Evolutionary conservation across 2,329 filamentous ascomycete species (phyloP).

Genomic region (Fusarium hostae): DNA sequence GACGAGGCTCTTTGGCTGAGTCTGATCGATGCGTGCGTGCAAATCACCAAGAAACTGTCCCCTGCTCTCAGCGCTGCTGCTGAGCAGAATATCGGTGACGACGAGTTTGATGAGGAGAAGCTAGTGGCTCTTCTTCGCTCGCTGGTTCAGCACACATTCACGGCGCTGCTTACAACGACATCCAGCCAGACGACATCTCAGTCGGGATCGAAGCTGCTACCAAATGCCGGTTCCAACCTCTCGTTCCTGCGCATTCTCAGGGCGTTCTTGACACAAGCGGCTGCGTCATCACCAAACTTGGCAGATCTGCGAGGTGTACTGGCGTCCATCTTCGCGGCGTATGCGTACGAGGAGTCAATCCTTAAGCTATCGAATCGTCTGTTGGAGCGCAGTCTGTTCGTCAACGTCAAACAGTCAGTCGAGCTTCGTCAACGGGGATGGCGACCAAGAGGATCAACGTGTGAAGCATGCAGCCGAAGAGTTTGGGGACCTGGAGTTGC

Average conservation of each 20-base stretch:
- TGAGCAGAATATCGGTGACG: constrained; percentile 39
- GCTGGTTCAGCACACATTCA: constrained; percentile 91
- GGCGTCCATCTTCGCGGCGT: constrained; percentile 90
- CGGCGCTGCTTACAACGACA: constrained; percentile 81
- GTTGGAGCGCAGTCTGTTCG: constrained; percentile 88
- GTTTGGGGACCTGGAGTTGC: constrained; percentile 88
- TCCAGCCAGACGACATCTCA: constrained; percentile 60
- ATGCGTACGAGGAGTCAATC: constrained; percentile 93
- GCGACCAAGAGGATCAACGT: constrained; percentile 86
- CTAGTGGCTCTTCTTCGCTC: constrained; percentile 76
- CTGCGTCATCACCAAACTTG: constrained; percentile 83
- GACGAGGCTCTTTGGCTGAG: constrained; percentile 70
- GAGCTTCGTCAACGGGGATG: constrained; percentile 84
- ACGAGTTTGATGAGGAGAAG: constrained; percentile 65
- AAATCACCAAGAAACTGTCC: constrained; percentile 72
- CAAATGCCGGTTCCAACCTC: constrained; percentile 64
- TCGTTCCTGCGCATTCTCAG: constrained; percentile 91
- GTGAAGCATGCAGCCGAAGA: constrained; percentile 83
- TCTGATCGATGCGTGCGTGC: constrained; percentile 69
- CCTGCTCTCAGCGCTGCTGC: constrained; percentile 59
- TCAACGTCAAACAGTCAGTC: constrained; percentile 80
- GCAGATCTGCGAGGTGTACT: constrained; percentile 88
- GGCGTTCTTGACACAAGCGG: constrained; percentile 86
- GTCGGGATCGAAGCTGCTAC: constrained; percentile 49
- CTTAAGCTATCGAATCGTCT: constrained; percentile 86